Percentiles rank a stretch among this genome's conserved stretches.
Conservation (phyloP, 2,329 filamentous ascomycete genomes). For the Fusarium acutatum region DNA sequence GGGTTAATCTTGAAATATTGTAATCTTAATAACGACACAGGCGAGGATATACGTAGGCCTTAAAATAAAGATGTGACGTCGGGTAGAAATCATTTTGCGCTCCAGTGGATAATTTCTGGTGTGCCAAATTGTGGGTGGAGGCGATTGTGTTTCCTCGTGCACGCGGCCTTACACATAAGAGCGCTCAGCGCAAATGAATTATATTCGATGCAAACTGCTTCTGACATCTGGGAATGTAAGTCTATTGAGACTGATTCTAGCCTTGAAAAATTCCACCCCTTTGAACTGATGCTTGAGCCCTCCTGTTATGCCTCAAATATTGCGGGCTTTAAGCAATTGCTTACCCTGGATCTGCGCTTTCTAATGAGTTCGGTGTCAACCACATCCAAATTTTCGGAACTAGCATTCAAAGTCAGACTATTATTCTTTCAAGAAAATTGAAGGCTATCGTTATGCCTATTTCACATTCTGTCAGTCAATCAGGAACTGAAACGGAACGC, state of each 20-base stretch:
- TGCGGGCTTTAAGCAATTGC: background rate
- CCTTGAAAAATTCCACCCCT: accelerated
- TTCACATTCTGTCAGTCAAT: background rate
- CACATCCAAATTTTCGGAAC: background rate
- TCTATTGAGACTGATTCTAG: too few relatives aligned
- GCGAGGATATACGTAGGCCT: too few relatives aligned
- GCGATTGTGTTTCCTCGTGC: too few relatives aligned
- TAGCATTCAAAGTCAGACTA: background rate
- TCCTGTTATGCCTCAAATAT: background rate
- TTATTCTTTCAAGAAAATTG: accelerated
- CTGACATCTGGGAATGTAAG: accelerated
- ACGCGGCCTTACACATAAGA: too few relatives aligned
- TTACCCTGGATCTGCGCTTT: background rate
- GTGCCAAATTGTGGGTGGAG: background rate
- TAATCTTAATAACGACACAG: accelerated
- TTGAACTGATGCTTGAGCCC: accelerated
- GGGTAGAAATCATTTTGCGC: background rate
- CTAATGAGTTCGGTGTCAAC: accelerated
- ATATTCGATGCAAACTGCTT: background rate
- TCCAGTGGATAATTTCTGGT: background rate
- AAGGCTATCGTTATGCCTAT: accelerated
- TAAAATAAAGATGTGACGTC: background rate
- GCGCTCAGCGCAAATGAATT: background rate
- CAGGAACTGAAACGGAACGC: too few relatives aligned
- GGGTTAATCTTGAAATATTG: background rate